Evolutionary conservation across 1,284 basidiomycete species (phyloP), one percentile per base, ranked within the genome.

Genomic region (Mycena citricolor): DNA sequence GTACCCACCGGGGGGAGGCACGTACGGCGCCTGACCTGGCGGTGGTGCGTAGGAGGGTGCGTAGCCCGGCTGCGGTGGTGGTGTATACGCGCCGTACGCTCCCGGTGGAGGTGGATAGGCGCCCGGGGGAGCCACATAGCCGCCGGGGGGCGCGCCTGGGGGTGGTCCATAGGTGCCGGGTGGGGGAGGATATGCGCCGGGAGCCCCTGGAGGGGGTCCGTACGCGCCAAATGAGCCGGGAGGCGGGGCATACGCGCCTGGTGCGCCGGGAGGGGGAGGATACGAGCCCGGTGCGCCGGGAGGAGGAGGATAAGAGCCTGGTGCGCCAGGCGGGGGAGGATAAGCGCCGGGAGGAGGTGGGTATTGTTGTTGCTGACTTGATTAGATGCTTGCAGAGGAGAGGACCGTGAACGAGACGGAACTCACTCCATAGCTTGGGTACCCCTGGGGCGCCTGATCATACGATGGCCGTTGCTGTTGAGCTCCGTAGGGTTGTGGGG

Each of bases 141-240:
- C 30, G 30, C 13, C 14, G 20, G 21, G 16, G 19, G 2, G 29
- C 30, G n/a, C 26, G 26, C 26, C 26, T 10, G 26, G 10, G 26
- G 10, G 10, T 41, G 34, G 11, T 7, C 31, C 4, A 32, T 21
- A 12, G 28, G 30, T 23, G 19, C 19, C 24, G 31, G 39, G 21
- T 23, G 19, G 29, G 6, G 29, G 39, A 7, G 31, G 29, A 17
- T 30, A 24, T 25, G 29, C 31, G 10, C 17, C 32, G 17, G 38
- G 20, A 32, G 17, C 5, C 25, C 12, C 17, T 22, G 10, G 20
- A 10, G 17, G 17, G 8, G 39, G 13, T 6, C 10, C 26, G 26
- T 29, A 29, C n/a, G 26, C 26, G 26, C 10, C 22, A 25, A 25
- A 39, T 22, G 36, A 26, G 36, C 22, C 22, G 12, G 36, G 36